Conservation (phyloP, 106 monocot genomes). For the Xerophyta viscosa region DNA sequence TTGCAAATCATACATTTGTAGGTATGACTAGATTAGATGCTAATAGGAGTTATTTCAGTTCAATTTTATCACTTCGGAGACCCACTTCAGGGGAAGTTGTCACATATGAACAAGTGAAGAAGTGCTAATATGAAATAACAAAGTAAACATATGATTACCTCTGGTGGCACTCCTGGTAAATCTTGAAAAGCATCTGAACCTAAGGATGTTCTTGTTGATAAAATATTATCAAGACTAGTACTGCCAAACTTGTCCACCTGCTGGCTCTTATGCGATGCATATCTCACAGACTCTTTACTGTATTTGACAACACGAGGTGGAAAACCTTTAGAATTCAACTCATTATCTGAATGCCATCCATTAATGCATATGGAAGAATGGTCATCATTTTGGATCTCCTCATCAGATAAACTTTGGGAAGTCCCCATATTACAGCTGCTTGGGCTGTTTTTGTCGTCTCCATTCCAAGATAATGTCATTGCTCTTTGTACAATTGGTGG, state of each 20-base stretch:
- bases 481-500: slow-evolving; percentile 25
- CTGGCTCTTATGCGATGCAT: slow-evolving; percentile 23
- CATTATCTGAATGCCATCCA: slow-evolving; percentile 98
- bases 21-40: too few relatives aligned
- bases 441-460: slow-evolving; percentile 32
- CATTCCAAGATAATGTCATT: slow-evolving; percentile 45
- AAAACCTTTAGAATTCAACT: slow-evolving; percentile 57
- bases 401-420: slow-evolving; percentile 74
- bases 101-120: too few relatives aligned
- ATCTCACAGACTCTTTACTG: slow-evolving; percentile 22
- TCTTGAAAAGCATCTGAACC: slow-evolving; percentile 31
- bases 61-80: too few relatives aligned
- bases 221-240: slow-evolving; percentile 16
- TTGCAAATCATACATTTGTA: too few relatives aligned
- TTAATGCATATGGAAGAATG: slow-evolving; percentile 27
- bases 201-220: slow-evolving; percentile 19
- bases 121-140: too few relatives aligned
- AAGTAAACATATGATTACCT: slow-evolving; percentile 50
- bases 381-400: slow-evolving; percentile 57
- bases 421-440: slow-evolving; percentile 35
- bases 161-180: slow-evolving; percentile 70
- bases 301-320: slow-evolving; percentile 47
- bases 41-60: too few relatives aligned
- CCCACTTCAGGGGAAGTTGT: too few relatives aligned
- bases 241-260: slow-evolving; percentile 25